Evolutionary conservation across 441 rosid genomes (phyloP).

Genomic region (Jatropha multifida): DNA sequence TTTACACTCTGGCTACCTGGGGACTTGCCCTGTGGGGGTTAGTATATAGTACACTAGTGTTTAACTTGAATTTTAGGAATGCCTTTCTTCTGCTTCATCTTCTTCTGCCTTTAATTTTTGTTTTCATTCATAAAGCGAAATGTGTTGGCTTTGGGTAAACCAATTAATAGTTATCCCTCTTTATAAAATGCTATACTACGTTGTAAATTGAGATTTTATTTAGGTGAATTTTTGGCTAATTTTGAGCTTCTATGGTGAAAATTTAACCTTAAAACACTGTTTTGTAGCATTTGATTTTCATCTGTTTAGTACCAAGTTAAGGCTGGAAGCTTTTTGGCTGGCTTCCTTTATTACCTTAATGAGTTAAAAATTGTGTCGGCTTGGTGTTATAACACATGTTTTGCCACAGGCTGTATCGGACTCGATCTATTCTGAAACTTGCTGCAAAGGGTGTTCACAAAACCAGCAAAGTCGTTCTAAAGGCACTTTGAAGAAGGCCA

Average conservation of each 20-base stretch:
- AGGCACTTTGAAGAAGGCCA: slow-evolving; percentile 39
- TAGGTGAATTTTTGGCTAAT: not conserved
- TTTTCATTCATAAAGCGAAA: not conserved
- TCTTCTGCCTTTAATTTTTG: not conserved
- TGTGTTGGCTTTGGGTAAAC: not conserved
- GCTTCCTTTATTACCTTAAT: not conserved
- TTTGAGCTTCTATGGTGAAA: not conserved
- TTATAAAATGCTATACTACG: not conserved
- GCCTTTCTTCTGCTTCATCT: not conserved
- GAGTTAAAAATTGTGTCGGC: too few species aligned
- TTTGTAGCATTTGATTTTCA: not conserved
- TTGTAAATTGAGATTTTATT: not conserved
- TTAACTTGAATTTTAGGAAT: not conserved
- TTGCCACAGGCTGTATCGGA: slow-evolving; percentile 56
- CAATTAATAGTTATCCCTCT: not conserved
- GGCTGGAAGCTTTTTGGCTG: not conserved
- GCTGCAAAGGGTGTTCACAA: slow-evolving; percentile 70
- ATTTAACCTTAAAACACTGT: not conserved
- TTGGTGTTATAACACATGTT: not conserved
- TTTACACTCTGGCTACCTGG: slow-evolving; percentile 80
- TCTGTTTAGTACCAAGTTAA: slow-evolving; percentile 3
- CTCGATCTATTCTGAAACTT: slow-evolving; percentile 57
- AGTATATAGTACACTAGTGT: slow-evolving; percentile 4
- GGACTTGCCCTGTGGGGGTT: slow-evolving; percentile 78
- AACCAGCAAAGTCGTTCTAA: slow-evolving; percentile 63